These are phyloP conservation scores for Quercus glauca DNA, from an alignment of 306 rosid species.

Conservation along the genomic window DNA sequence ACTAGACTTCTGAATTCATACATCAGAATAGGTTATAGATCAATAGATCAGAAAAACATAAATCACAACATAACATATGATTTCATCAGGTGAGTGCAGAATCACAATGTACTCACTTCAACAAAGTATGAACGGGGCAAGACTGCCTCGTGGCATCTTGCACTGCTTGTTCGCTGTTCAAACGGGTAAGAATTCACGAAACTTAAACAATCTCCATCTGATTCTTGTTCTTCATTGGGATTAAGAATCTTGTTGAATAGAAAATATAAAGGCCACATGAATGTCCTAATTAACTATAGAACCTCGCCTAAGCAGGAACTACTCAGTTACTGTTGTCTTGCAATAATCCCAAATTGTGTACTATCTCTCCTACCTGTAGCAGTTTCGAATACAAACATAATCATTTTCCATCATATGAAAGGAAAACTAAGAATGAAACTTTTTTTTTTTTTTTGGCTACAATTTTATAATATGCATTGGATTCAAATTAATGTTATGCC, in stretches of 20 bases:
- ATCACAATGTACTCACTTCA: slow-evolving; percentile 60
- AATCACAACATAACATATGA: too few species aligned
- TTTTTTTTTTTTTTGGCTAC: too few species aligned
- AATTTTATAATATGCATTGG: too few species aligned
- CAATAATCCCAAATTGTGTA: too few species aligned
- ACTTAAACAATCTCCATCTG: slow-evolving; percentile 40
- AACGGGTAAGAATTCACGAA: slow-evolving; percentile 39
- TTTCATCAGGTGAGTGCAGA: background rate
- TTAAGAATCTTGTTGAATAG: slow-evolving; percentile 65
- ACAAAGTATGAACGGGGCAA: slow-evolving; percentile 45
- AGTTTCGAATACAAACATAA: too few species aligned
- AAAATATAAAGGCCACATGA: slow-evolving; percentile 87
- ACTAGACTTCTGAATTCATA: background rate
- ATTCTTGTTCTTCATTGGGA: slow-evolving; percentile 45
- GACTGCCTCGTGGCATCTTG: slow-evolving; percentile 28
- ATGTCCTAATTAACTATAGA: slow-evolving; percentile 28
- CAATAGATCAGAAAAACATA: too few species aligned
- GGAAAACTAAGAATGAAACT: too few species aligned
- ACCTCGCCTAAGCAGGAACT: slow-evolving; percentile 9
- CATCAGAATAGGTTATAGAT: background rate
- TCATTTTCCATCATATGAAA: too few species aligned
- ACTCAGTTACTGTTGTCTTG: background rate
- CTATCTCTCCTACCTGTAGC: too few species aligned
- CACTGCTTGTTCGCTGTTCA: slow-evolving; percentile 37
- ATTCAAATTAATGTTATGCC: too few species aligned